A percentile compares a stretch with the other conserved stretches of the same genome.
phyloP scores from a whole-genome alignment of 495 filamentous ascomycete species.

The Penicillium flavigenum region DNA sequence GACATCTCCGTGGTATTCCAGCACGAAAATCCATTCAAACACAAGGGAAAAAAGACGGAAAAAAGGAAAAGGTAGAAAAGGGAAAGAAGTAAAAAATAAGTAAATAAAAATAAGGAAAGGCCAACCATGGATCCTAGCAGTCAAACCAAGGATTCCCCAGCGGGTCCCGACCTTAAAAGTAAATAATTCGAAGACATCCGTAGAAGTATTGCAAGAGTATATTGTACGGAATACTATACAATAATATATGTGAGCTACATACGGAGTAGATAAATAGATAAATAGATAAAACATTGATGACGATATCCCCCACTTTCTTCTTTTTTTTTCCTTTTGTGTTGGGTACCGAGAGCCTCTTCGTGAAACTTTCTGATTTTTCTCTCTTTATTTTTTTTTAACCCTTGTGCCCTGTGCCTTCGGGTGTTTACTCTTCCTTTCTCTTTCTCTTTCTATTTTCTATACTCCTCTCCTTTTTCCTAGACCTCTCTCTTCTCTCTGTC shows the following conservation, averaged over 20 bases:
- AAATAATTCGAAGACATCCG: neutral
- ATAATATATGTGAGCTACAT: neutral
- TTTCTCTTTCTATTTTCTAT: slow-evolving; percentile 12
- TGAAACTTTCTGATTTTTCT: slow-evolving; percentile 20
- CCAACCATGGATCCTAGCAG: slow-evolving; percentile 5
- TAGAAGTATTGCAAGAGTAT: neutral
- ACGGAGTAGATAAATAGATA: neutral
- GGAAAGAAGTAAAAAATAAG: neutral
- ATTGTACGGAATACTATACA: neutral
- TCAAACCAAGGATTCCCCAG: slow-evolving; percentile 15
- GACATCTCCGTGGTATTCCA: neutral
- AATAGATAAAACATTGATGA: slow-evolving; percentile 10
- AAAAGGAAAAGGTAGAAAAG: neutral
- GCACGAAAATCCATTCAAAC: neutral
- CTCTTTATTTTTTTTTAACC: slow-evolving; percentile 8
- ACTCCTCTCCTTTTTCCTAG: slow-evolving; percentile 11
- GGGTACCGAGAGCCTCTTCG: slow-evolving; percentile 32
- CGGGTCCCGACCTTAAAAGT: slow-evolving; percentile 19
- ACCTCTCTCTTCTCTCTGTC: no score
- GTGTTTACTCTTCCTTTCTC: slow-evolving; percentile 3
- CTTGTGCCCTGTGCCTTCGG: slow-evolving; percentile 8
- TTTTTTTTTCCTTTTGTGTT: slow-evolving; percentile 14
- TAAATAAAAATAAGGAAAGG: slow-evolving; percentile 10
- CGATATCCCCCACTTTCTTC: slow-evolving; percentile 11
- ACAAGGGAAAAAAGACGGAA: neutral